Evolutionary conservation across 306 rosid species (phyloP), one percentile per base, ranked within the genome.

Genomic region (Ormosia emarginata): DNA sequence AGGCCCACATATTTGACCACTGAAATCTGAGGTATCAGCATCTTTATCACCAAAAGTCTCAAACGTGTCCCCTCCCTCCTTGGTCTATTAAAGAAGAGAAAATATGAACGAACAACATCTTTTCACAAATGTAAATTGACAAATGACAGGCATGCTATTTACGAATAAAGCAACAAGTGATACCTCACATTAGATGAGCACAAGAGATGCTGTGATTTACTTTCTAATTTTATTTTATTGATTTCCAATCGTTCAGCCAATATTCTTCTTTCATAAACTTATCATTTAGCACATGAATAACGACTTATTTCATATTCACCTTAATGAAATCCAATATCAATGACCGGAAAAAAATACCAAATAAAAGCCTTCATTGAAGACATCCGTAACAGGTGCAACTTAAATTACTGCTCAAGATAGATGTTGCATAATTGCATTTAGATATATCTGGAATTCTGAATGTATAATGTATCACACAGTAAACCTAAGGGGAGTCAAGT

Each of bases 1-100:
- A 67, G 99, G 97, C 49, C 95, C 97, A 56, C 99, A 93, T 80
- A 95, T 85, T 86, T 92, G 87, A 77, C 99, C 99, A 74, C 83
- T 84, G 81, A 87, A 90, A 79, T 55, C 84, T 82, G 94, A 85
- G 59, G 85, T 74, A 77, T 84, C 89, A 24, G 83, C 83, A 73
- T 89, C 89, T 63, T 82, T 74, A 81, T 88, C 87, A 3, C 50
- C 70, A 72, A 58, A 71, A 79, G 43, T 84, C 80, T 88, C 91
- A 66, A 44, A 41, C 37, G 39, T 53, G 18, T 81, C 89, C 58
- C 62, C 80, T 74, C 64, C 86, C 77, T 71, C 83, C 80, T 81
- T 84, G 57, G 32, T 76, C 98, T 95, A 76, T 44, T 49, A 32
- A 72, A 83, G 40, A 13, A 39, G 61, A 47, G 1, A 47, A 47